Percentiles rank a stretch among this genome's conserved stretches.
phyloP scores from a whole-genome alignment of 2,329 filamentous ascomycete species.

The Hypomyces rosellus region DNA sequence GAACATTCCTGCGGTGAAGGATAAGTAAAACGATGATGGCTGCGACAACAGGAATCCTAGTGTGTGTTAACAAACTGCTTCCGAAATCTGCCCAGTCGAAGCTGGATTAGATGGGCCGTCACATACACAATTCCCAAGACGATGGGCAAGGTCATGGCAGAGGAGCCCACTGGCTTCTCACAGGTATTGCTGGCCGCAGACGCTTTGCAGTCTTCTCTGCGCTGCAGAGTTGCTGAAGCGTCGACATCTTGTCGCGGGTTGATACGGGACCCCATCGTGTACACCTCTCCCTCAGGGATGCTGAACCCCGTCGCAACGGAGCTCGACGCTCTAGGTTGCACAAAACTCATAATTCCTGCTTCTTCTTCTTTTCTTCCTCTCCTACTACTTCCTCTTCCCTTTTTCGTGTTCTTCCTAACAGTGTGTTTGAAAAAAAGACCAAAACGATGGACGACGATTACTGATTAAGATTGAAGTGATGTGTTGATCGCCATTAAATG shows the following conservation, averaged over 20 bases:
- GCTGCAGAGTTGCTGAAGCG: conserved; percentile 12
- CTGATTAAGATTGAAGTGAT: conserved; percentile 7
- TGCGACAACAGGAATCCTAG: conserved; percentile 67
- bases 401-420: not conserved
- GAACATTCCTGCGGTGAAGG: conserved; percentile 72
- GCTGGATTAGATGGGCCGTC: not conserved
- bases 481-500: conserved; percentile 11
- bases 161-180: conserved; percentile 52
- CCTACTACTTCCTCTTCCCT: not conserved
- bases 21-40: conserved; percentile 63
- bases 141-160: conserved; percentile 58
- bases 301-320: conserved; percentile 13
- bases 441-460: conserved; percentile 4
- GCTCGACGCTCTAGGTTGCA: conserved; percentile 6
- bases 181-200: conserved; percentile 36
- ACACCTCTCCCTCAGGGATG: conserved; percentile 13
- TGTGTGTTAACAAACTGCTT: conserved; percentile 14
- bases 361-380: not conserved
- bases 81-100: not conserved
- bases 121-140: conserved; percentile 66
- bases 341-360: conserved; percentile 6
- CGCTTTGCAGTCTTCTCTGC: conserved; percentile 8
- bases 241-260: conserved; percentile 18
- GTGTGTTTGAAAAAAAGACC: conserved; percentile 2
- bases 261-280: conserved; percentile 22